These are phyloP conservation scores for Cryphonectria nitschkei DNA, from an alignment of 2,329 filamentous ascomycete genomes.

Conservation along the genomic window DNA sequence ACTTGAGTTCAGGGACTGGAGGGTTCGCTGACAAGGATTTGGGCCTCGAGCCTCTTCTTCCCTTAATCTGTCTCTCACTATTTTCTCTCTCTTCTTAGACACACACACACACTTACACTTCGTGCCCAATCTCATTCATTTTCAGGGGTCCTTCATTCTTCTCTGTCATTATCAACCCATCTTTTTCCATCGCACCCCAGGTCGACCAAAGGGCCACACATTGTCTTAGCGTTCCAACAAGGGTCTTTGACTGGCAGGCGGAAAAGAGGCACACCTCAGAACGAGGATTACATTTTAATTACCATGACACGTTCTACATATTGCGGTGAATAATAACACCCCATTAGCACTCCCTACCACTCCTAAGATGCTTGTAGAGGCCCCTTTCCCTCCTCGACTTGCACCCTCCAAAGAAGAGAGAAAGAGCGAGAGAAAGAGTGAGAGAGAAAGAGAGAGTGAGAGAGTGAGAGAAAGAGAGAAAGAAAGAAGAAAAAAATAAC, in stretches of 20 bases:
- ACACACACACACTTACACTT: background rate
- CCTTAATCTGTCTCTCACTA: background rate
- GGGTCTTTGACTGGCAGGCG: background rate
- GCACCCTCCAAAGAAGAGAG: no score
- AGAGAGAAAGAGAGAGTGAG: no score
- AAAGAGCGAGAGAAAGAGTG: no score
- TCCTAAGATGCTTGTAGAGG: background rate
- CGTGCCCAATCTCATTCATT: background rate
- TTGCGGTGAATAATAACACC: background rate
- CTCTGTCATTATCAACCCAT: background rate
- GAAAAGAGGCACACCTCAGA: background rate
- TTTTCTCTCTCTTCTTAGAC: background rate
- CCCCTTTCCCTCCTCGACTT: no score
- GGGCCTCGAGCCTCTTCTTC: slow-evolving; percentile 2
- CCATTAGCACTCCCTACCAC: background rate
- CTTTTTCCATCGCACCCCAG: background rate
- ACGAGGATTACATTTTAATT: no score
- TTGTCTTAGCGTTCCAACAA: background rate
- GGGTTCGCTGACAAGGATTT: background rate
- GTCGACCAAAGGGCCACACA: background rate
- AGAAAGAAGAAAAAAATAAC: background rate
- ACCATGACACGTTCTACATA: background rate
- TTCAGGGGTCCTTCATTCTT: background rate
- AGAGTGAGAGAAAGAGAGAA: no score
- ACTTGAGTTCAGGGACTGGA: background rate